Base-by-base conservation (phyloP, 2,329 filamentous ascomycete genomes). In the Alternaria atra region DNA sequence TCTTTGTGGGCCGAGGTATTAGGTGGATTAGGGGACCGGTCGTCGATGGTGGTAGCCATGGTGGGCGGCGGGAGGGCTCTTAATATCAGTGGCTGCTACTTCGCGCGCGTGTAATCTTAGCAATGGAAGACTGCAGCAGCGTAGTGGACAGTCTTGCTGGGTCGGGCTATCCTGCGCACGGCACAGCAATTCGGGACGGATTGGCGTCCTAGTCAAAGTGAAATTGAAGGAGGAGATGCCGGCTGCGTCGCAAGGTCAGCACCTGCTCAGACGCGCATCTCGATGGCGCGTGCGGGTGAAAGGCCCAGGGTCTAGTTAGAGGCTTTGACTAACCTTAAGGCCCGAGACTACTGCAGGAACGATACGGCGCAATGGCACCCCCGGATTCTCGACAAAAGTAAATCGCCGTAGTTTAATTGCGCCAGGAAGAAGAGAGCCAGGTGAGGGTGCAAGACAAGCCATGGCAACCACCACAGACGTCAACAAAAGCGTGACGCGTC, bases 21-120 rank as follows among this genome's bases (percentile, higher is more conserved):
- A 34, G 66, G 46, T 15, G 42, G 52, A 44, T 63, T 55, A 51
- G 62, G 60, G 23, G 63, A 65, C 54, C 57, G 61, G 58, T 65
- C 64, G 39, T 72, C 67, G 15, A 65, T 67, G 40, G 72, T 62
- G 60, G 47, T 72, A 55, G 70, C 68, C 71, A 75, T 76, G 64
- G 62, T 68, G 64, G 64, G 65, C 61, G 69, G 63, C 61, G 55
- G 60, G 66, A 54, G 52, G 63, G 63, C 55, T 69, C 72, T 72
- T 72, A 70, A 65, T 69, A 66, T 69, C 66, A 64, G 55, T 47
- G 56, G 51, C 44, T 39, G 55, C 30, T 46, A 44, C 51, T 59
- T 59, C 51, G 64, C 62, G 65, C 64, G 70, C 58, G 66, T 61
- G 64, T 64, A 73, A 73, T 72, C 58, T 74, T 61, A 66, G 56